Conservation (phyloP, 2,329 filamentous ascomycete species). For the Chaetomium sp. region DNA sequence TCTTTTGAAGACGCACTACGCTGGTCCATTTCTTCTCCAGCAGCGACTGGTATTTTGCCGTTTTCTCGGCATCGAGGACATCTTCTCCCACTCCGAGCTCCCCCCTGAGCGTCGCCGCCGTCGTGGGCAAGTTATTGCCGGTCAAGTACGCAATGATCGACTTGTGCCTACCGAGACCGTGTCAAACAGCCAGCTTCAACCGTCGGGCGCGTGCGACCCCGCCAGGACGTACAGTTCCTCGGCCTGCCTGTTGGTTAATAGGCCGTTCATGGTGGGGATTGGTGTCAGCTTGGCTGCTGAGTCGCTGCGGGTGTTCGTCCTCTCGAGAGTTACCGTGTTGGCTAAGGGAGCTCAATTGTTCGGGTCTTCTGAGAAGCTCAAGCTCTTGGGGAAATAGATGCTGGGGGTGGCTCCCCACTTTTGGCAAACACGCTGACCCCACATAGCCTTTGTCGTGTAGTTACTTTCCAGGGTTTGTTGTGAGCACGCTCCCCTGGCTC, state of each 20-base stretch:
- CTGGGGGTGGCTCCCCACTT: too few relatives aligned
- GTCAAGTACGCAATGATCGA: constrained; percentile 84
- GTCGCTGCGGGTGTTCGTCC: too few relatives aligned
- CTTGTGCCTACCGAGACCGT: constrained; percentile 61
- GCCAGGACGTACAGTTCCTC: constrained; percentile 69
- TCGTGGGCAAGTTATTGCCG: constrained; percentile 62
- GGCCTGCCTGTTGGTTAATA: constrained; percentile 71
- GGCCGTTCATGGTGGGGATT: constrained; percentile 31
- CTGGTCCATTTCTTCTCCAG: constrained; percentile 99
- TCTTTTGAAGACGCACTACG: constrained; percentile 89
- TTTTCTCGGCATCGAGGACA: constrained; percentile 68
- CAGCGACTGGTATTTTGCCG: constrained; percentile 90
- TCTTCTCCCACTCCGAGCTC: constrained; percentile 53
- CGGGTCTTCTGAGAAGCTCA: too few relatives aligned
- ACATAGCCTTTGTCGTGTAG: too few relatives aligned
- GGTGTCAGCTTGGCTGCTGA: too few relatives aligned
- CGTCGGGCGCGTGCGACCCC: neutral
- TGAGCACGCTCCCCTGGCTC: too few relatives aligned
- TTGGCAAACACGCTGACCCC: too few relatives aligned
- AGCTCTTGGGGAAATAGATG: too few relatives aligned
- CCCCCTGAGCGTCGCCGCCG: constrained; percentile 63
- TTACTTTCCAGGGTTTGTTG: too few relatives aligned
- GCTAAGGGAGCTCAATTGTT: too few relatives aligned
- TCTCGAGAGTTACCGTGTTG: too few relatives aligned
- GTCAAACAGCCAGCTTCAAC: neutral